Conservation (phyloP, 202 grass and related monocot species). For the Cymbopogon flexuosus region DNA sequence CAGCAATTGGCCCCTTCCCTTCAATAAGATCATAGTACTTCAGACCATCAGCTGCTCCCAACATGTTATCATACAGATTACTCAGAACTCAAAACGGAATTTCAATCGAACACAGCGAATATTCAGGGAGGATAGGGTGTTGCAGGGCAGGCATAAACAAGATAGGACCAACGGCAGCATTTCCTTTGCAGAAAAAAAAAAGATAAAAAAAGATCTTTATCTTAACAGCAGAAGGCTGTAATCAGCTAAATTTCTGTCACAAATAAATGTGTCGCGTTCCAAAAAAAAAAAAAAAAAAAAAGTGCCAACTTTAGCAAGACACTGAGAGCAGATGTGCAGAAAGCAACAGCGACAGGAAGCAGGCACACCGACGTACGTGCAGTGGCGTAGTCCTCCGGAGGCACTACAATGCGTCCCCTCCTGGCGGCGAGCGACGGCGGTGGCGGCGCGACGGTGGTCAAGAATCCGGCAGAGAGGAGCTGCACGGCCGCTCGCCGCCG, state of each 20-base stretch:
- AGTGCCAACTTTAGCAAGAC: neutral
- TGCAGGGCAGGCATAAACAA: neutral
- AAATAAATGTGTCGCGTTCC: neutral
- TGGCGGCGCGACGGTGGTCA: constrained; percentile 36
- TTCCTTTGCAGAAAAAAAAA: too few relatives aligned
- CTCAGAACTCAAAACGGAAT: neutral
- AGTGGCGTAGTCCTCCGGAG: constrained; percentile 52
- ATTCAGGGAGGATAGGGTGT: neutral
- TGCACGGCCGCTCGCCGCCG: constrained; percentile 36
- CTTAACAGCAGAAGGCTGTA: neutral
- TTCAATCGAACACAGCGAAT: neutral
- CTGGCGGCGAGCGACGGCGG: constrained; percentile 55
- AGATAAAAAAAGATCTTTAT: neutral
- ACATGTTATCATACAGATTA: constrained; percentile 20
- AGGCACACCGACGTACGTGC: constrained; percentile 42
- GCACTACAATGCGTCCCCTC: constrained; percentile 51
- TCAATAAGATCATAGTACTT: constrained; percentile 87
- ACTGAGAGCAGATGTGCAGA: constrained; percentile 11
- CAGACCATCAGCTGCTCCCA: constrained; percentile 65
- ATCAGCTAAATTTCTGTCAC: neutral
- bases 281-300: neutral
- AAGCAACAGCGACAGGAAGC: neutral
- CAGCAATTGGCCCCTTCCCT: constrained; percentile 60
- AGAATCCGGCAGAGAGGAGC: constrained; percentile 49
- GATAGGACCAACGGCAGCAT: neutral